These are phyloP conservation scores for Solanum arcanum DNA, from an alignment of 257 asterid genomes.

Conservation along the genomic window DNA sequence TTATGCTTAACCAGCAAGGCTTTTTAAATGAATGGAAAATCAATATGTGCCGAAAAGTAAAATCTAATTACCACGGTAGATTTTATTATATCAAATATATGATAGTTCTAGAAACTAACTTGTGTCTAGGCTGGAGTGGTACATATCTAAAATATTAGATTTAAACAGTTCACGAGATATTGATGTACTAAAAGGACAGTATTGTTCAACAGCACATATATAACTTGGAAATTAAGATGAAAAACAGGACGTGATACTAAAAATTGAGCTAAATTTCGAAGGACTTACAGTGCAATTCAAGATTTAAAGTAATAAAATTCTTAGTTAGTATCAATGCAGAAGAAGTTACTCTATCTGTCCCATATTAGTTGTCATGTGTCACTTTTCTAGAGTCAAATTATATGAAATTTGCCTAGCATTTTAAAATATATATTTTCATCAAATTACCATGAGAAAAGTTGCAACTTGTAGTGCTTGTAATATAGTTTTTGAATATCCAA, in stretches of 20 bases:
- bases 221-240: background rate
- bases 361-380: background rate
- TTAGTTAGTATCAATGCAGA: background rate
- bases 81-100: too few relatives aligned
- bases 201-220: background rate
- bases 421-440: background rate
- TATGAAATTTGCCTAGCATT: background rate
- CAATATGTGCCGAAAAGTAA: background rate
- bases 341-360: background rate
- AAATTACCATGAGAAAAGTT: background rate
- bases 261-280: background rate
- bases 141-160: background rate
- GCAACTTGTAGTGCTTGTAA: background rate
- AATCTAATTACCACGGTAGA: background rate
- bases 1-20: background rate
- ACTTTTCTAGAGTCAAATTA: background rate
- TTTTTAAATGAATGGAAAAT: background rate
- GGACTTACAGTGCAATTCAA: background rate
- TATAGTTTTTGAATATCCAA: background rate
- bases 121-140: background rate
- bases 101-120: background rate
- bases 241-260: background rate
- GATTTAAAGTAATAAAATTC: background rate
- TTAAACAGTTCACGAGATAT: background rate
- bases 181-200: background rate